Base-by-base conservation (phyloP, 2,329 filamentous ascomycete species). In the Huntiella bhutanensis region DNA sequence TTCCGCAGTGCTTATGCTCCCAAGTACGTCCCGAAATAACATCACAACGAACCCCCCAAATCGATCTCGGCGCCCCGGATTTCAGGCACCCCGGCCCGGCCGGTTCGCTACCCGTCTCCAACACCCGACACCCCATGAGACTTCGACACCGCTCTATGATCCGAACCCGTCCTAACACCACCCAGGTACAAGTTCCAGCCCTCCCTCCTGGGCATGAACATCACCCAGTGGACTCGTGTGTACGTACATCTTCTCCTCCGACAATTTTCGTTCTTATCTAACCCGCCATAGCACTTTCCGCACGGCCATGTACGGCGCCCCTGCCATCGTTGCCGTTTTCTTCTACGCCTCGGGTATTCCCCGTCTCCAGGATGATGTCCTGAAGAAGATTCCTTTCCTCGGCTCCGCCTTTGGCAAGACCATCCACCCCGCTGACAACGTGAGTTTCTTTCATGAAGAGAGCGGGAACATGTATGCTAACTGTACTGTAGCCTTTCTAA, bases 1-100 rank as follows among this genome's bases (percentile, higher is more conserved):
- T 79, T 76, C 68, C 70, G 69, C 64, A 78, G 73, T 64, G 64
- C 68, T 54, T 77, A 74, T 59, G 75, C 73, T 59, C 76, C 76
- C 45, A 79, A 77, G 76, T 80, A 73, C 63, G 60, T 59, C 13
- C 10, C 5, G 12, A 11, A 11, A 19, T 8, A 19, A 16, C 22
- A 17, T 40, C 11, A 12, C 8, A 3, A 22, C 15, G 5, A 19
- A 16, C 15, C 16, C 11, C 7, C 17, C 15, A 4, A 7, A 16
- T 40, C n/a, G 15, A 4, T 11, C 10, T 6, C 22, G 12, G 15
- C 19, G 32, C 28, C 41, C 12, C 32, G 33, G 35, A 15, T 13
- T 34, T 32, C 32, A 10, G 17, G 22, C 15, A 28, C 22, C n/a
- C n/a, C 35, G 10, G 17, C n/a, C 11, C 15, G 40, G 5, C 35